Conservation (phyloP, 2,329 filamentous ascomycete species). For the Bretziella fagacearum region DNA sequence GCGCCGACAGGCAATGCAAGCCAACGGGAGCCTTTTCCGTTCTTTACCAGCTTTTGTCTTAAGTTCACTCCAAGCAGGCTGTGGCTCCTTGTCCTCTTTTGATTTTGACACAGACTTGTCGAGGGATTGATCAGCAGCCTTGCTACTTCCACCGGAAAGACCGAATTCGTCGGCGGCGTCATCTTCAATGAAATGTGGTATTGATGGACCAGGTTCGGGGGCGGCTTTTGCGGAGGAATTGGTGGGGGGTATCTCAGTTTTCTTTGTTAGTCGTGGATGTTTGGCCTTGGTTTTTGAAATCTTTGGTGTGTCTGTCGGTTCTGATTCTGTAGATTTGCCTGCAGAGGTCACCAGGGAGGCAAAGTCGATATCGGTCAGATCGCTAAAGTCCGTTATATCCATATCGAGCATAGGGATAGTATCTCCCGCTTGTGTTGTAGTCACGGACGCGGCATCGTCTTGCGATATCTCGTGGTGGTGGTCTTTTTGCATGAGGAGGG, state of each 20-base stretch:
- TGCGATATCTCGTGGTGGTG: neutral
- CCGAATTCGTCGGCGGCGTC: conserved; percentile 42
- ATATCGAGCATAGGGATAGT: neutral
- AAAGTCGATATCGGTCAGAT: conserved; percentile 7
- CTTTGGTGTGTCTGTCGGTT: neutral
- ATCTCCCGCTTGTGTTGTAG: neutral
- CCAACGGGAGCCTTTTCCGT: conserved; percentile 76
- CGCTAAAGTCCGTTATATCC: neutral
- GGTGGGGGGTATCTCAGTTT: neutral
- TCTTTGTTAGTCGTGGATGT: neutral
- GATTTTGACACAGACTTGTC: conserved; percentile 35
- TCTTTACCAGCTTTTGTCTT: conserved; percentile 93
- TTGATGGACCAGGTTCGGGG: conserved; percentile 24
- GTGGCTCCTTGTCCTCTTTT: conserved; percentile 40
- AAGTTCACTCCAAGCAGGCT: conserved; percentile 61
- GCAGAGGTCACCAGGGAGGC: neutral
- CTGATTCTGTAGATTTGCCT: neutral
- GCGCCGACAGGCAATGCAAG: conserved; percentile 85
- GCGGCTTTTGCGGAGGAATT: neutral
- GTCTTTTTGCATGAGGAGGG: conserved; percentile 2
- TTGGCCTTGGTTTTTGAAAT: neutral
- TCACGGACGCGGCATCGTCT: neutral
- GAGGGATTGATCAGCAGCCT: conserved; percentile 27
- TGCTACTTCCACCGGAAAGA: conserved; percentile 24
- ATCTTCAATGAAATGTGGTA: conserved; percentile 30